Evolutionary conservation across 257 asterid species (phyloP), one percentile per base, ranked within the genome.

Genomic region (Eustoma russellianum): DNA sequence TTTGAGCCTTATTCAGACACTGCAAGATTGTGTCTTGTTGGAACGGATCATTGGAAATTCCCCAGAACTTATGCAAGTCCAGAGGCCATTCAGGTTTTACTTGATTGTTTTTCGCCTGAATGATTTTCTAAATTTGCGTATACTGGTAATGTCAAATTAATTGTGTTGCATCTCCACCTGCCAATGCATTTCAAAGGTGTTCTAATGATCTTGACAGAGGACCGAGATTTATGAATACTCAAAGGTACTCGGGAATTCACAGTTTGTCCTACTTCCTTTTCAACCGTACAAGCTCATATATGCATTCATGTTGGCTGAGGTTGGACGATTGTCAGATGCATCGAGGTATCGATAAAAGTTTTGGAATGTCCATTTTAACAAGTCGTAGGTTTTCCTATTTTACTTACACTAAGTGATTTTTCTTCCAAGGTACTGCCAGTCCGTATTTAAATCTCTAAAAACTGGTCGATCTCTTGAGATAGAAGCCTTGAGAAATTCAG

Each of bases 41-140:
- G 98, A 65, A 93, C 98, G 41, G 94, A 92, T 78, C 98, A 92
- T 63, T 88, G 76, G 85, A 88, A 81, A 66, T 81, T 57, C 54
- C 98, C 98, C 5, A 83, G 98, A 54, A 85, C 97, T n/a, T 92
- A 77, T 72, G 97, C 97, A 8, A 80, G 93, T 65, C 97, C 98
- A 58, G 95, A 85, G 59, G 95, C 98, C 43, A 92, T 92, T 81
- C 97, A 92, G 98, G 98, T 92, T 64, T 55, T 52, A 52, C 94
- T 17, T 65, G 56, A 45, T 61, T 77, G 52, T 86, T 59, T 44
- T 50, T 48, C 33, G 33, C 56, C 48, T 38, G 43, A 38, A 11
- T 38, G 12, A 8, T 38, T 11, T 38, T 38, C 12, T 38, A 38
- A 38, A 52, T 33, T 62, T 75, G 52, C 59, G 35, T 30, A 52